These are phyloP conservation scores for Setomelanomma holmii DNA, from an alignment of 2,329 filamentous ascomycete genomes.

Conservation along the genomic window DNA sequence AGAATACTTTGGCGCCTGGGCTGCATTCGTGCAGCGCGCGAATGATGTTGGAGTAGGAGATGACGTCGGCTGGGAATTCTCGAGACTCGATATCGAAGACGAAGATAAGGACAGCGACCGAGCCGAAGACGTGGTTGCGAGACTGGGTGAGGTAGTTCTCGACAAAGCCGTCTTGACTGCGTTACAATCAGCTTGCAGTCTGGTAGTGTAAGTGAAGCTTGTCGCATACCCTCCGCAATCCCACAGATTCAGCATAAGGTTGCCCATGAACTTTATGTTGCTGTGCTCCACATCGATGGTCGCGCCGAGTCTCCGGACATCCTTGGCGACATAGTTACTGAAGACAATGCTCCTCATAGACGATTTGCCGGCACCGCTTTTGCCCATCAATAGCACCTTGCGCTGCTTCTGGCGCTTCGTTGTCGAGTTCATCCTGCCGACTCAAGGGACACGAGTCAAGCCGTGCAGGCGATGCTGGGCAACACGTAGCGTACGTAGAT, in stretches of 20 bases:
- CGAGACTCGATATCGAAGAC: constrained; percentile 98
- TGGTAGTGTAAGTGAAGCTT: not conserved
- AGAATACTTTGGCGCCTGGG: constrained; percentile 82
- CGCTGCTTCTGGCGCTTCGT: constrained; percentile 60
- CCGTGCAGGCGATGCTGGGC: no score
- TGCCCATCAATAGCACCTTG: constrained; percentile 72
- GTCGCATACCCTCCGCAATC: constrained; percentile 83
- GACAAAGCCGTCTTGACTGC: constrained; percentile 94
- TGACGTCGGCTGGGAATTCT: constrained; percentile 90
- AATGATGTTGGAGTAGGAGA: constrained; percentile 91
- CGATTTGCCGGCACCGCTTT: constrained; percentile 95
- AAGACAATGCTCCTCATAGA: constrained; percentile 99
- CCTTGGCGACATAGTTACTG: constrained; percentile 97
- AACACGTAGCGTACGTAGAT: no score
- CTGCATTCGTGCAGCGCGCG: constrained; percentile 88
- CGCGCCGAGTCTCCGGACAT: constrained; percentile 88
- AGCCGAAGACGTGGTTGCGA: constrained; percentile 93
- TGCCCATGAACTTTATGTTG: constrained; percentile 98
- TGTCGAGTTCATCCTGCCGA: constrained; percentile 43
- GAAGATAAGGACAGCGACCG: constrained; percentile 96
- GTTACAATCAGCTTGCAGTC: constrained; percentile 12
- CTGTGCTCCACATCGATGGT: constrained; percentile 99
- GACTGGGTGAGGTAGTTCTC: constrained; percentile 97
- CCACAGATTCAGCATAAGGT: constrained; percentile 96
- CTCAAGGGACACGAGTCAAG: no score